These are phyloP conservation scores for Paraphoma chrysanthemicola DNA, from an alignment of 2,329 filamentous ascomycete genomes.

Conservation along the genomic window DNA sequence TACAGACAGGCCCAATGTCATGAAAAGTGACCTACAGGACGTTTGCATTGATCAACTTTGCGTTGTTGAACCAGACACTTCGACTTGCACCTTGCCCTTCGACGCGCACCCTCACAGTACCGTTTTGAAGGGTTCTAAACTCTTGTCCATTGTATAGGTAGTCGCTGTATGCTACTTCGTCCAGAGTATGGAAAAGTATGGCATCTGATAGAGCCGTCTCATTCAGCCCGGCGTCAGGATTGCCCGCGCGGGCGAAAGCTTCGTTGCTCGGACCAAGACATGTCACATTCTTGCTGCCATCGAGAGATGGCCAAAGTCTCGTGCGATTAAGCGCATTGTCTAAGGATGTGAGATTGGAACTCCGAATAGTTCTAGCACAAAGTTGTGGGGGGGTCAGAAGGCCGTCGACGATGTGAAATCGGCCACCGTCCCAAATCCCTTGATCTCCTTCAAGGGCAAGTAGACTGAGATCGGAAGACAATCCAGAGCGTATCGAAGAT, in stretches of 20 bases:
- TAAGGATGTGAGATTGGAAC: constrained; percentile 15
- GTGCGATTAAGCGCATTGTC: constrained; percentile 25
- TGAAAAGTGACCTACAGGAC: constrained; percentile 21
- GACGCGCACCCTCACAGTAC: constrained; percentile 23
- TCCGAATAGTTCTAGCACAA: constrained; percentile 23
- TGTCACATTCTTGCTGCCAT: constrained; percentile 23
- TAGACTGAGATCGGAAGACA: constrained; percentile 21
- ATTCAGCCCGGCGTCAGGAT: constrained; percentile 16
- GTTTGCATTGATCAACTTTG: constrained; percentile 28
- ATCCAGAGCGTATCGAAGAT: constrained; percentile 18
- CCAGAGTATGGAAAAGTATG: constrained; percentile 24
- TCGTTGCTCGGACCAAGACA: constrained; percentile 25
- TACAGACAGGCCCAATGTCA: too few species aligned
- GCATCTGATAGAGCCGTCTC: constrained; percentile 10
- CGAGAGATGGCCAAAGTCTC: constrained; percentile 20
- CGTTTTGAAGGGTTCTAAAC: constrained; percentile 22
- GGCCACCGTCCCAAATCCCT: constrained; percentile 25
- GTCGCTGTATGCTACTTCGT: constrained; percentile 24
- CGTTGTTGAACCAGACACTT: constrained; percentile 31
- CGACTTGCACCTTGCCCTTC: constrained; percentile 15
- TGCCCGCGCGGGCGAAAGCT: constrained; percentile 21
- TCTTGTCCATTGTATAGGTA: constrained; percentile 26
- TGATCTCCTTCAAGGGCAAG: constrained; percentile 11
- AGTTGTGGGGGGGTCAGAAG: constrained; percentile 19
- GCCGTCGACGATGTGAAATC: constrained; percentile 27